phyloP scores from a whole-genome alignment of 2,329 filamentous ascomycete genomes.

The Penicillium griseofulvum region DNA sequence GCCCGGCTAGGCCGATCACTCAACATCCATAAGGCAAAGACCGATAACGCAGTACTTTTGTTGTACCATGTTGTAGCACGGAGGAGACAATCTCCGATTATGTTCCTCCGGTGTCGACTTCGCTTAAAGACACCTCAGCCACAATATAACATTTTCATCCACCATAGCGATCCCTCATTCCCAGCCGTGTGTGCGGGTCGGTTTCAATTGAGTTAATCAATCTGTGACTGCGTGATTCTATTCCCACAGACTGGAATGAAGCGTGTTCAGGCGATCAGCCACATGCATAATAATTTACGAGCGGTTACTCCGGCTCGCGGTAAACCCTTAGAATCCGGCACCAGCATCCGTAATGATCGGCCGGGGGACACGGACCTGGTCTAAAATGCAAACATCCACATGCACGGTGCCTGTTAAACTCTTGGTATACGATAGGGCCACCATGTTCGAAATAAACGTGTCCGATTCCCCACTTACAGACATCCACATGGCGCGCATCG shows the following conservation, averaged over 20 bases:
- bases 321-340: background rate
- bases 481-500: background rate
- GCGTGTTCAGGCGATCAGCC: background rate
- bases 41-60: background rate
- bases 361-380: constrained; percentile 1
- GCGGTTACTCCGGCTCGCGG: background rate
- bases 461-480: background rate
- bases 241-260: background rate
- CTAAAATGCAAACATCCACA: background rate
- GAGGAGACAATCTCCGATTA: background rate
- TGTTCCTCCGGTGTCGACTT: background rate
- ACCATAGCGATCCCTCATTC: background rate
- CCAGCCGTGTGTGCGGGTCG: background rate
- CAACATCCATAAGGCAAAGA: background rate
- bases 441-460: background rate
- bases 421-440: background rate
- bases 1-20: background rate
- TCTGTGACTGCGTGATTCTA: background rate
- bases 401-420: background rate
- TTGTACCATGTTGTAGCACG: background rate
- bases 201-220: background rate
- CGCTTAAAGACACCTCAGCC: background rate
- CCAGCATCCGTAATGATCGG: constrained; percentile 3
- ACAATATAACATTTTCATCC: background rate
- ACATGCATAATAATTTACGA: background rate